Evolutionary conservation across 176 grass and related monocot species (phyloP).

Genomic region (Pharus latifolius): DNA sequence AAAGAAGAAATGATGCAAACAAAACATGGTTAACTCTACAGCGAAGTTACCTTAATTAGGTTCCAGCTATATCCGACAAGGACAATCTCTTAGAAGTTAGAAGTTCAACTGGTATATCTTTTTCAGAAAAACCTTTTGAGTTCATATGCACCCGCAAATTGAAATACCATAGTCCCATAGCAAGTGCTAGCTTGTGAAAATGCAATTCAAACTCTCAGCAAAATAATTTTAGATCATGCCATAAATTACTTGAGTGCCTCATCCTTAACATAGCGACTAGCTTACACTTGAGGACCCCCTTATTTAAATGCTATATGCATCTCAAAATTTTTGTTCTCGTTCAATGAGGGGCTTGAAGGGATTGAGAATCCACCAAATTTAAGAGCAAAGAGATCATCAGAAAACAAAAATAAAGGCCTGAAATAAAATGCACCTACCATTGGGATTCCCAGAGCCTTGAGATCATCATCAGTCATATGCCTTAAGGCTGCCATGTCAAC

Average conservation of each 20-base stretch:
- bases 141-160: neutral
- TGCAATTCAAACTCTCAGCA: neutral
- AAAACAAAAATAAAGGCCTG: neutral
- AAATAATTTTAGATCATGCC: neutral
- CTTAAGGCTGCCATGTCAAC: constrained; percentile 91
- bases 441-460: constrained; percentile 88
- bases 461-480: constrained; percentile 94
- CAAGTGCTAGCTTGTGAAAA: neutral
- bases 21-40: neutral
- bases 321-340: neutral
- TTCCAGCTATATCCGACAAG: neutral
- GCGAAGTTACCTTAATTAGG: neutral
- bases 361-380: neutral
- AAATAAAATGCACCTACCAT: constrained; percentile 48
- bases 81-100: neutral
- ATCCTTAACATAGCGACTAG: neutral
- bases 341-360: neutral
- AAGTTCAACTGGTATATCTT: neutral
- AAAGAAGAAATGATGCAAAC: neutral
- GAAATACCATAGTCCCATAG: too few species aligned
- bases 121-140: neutral
- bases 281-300: neutral
- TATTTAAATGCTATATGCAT: neutral
- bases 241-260: neutral
- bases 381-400: neutral